Base-by-base conservation (phyloP, 495 filamentous ascomycete species). In the Xylaria grammica region DNA sequence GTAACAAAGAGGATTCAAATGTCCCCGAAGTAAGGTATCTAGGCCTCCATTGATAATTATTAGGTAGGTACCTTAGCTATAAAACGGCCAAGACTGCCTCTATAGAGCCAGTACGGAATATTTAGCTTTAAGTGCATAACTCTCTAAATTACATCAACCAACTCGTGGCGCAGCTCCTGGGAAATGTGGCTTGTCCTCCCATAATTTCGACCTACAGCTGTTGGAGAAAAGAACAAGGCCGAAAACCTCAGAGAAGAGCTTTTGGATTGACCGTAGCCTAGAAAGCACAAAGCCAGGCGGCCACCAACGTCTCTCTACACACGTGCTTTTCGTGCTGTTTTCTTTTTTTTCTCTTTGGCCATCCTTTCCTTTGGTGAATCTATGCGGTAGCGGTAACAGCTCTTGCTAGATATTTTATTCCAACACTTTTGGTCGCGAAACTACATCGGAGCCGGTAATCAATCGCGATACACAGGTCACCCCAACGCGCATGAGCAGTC, bases 381-480 rank as follows among this genome's bases (percentile, higher is more conserved):
- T 57, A 22, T 60, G 50, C 40, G 26, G 62, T 27, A 40, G 38
- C 58, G 54, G 57, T 62, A 66, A 50, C 63, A 61, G 58, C 46
- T 40, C 63, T 65, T 30, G 49, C 65, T 51, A 10, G 54, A 62
- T 55, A 50, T 10, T 9, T 54, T 36, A 40, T 56, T 42, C 34
- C 20, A 51, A 4, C 10, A 62, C 44, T 65, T 53, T 60, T 44
- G 40, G 30, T 52, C 59, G 55, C 67, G 72, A 65, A 68, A 72
- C 65, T 65, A 60, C 44, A 69, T 67, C 61, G 65, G 67, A 72
- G 64, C 65, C 61, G 59, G 65, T 60, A 63, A 38, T 52, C 62
- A 34, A 65, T 24, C 62, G 59, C 59, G 67, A 59, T 65, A 63
- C 67, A 40, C 60, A 56, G 56, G 36, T 48, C 65, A 45, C 17